Percentiles rank a stretch among this genome's conserved stretches.
phyloP scores from a whole-genome alignment of 352 stramenopile species.

The Globisporangium orthogonon region DNA sequence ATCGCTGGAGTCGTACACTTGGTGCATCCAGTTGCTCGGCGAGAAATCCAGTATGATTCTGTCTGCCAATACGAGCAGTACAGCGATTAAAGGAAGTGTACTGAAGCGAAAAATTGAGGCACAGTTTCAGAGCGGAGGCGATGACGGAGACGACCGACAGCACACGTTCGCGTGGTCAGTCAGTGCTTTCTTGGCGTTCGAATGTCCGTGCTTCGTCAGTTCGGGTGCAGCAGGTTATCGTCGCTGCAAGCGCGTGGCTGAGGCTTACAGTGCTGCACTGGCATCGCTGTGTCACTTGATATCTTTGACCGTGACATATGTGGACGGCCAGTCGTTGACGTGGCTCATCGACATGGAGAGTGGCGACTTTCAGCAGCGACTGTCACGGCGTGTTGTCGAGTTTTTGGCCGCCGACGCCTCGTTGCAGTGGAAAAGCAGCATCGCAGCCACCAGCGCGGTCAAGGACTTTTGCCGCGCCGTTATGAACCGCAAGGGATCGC shows the following conservation, averaged over 20 bases:
- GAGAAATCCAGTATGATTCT: slow-evolving; percentile 21
- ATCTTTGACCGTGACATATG: neutral
- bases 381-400: slow-evolving; percentile 2
- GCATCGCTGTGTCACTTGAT: slow-evolving; percentile 11
- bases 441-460: slow-evolving; percentile 15
- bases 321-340: neutral
- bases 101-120: slow-evolving; percentile 28
- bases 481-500: slow-evolving; percentile 9
- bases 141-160: slow-evolving; percentile 2
- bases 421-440: slow-evolving; percentile 12
- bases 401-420: slow-evolving; percentile 3
- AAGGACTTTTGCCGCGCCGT: slow-evolving; percentile 23
- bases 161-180: slow-evolving; percentile 31
- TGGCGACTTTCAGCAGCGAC: neutral
- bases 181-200: slow-evolving; percentile 23
- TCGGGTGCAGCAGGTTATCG: neutral
- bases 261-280: slow-evolving; percentile 10
- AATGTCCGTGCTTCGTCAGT: slow-evolving; percentile 7
- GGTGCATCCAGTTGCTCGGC: slow-evolving; percentile 43
- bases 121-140: neutral
- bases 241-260: slow-evolving; percentile 6
- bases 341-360: slow-evolving; percentile 8
- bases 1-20: slow-evolving; percentile 49
- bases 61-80: neutral
- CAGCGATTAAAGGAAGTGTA: slow-evolving; percentile 6